Conservation (phyloP, 169 alveolate genomes). For the Eimeria falciformis region DNA sequence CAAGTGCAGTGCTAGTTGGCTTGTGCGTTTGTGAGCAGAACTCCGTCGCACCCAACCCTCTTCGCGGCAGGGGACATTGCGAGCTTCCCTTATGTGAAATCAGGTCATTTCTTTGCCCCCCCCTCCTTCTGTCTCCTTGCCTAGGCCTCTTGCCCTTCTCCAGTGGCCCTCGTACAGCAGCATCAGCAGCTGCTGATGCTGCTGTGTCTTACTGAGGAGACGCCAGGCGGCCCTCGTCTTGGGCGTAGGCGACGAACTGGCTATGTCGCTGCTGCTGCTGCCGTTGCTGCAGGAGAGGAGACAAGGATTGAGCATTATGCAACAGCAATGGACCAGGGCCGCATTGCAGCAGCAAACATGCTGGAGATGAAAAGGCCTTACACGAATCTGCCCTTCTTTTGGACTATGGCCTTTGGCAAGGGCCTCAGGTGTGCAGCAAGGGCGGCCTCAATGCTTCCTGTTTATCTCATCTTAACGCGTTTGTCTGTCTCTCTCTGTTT, state of each 20-base stretch:
- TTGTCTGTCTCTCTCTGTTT: neutral
- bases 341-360: conserved; percentile 78
- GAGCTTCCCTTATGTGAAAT: conserved; percentile 74
- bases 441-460: neutral
- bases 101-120: conserved; percentile 44
- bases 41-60: conserved; percentile 8
- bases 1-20: neutral
- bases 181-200: neutral
- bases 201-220: neutral
- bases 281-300: conserved; percentile 18
- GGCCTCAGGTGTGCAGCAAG: conserved; percentile 53
- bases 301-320: conserved; percentile 79
- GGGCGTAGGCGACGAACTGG: neutral
- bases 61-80: conserved; percentile 80
- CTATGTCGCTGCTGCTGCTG: neutral
- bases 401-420: conserved; percentile 77
- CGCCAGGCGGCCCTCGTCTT: neutral
- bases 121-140: neutral
- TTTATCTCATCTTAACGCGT: neutral
- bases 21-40: conserved; percentile 1
- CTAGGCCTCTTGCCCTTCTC: neutral
- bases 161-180: neutral
- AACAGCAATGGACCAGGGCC: conserved; percentile 78
- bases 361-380: conserved; percentile 58
- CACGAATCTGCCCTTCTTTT: conserved; percentile 75